Evolutionary conservation across 1,284 basidiomycete species (phyloP), one percentile per base, ranked within the genome.

Genomic region (Fomitopsis betulina): DNA sequence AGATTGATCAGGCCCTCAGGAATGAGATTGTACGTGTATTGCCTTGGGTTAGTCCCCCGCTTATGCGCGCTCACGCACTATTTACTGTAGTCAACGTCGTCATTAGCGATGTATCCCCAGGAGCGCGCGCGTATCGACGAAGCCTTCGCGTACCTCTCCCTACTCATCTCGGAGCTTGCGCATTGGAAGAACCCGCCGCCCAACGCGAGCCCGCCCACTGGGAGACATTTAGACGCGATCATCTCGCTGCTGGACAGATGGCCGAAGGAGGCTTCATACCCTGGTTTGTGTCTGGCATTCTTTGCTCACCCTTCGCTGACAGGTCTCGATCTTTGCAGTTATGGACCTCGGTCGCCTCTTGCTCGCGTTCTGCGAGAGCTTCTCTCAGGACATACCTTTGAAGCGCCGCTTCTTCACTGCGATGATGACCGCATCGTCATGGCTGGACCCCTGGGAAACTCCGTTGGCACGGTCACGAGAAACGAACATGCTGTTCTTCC

Each of bases 261-360:
- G 96, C 93, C 93, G 0, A 71, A 81, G 10, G 81, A 83, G 1
- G 83, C 89, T 61, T 83, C 91, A 6, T 96, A 97, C 75, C 96
- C 96, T 57, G 79, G 93, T 92, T 71, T 57, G 78, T 75, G 10
- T 8, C 32, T 3, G 27, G 17, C 12, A 23, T 32, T 25, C 13
- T 21, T 53, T 53, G n/a, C n/a, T 25, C 42, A 19, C 53, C 40
- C 49, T 33, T 21, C 30, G 33, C 10, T 13, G 7, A 19, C 17
- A 12, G 5, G 45, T 58, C 42, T 30, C 25, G 38, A 17, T 35
- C 3, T n/a, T 60, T 30, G n/a, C 66, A 94, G 93, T 96, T 2
- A 85, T 99, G 66, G 96, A 99, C 68, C 79, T 98, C 8, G 80
- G 87, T 51, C 87, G 96, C 32, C 78, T 94, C 32, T 73, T 96